These are phyloP conservation scores for Trichoderma sp. DNA, from an alignment of 2,329 filamentous ascomycete genomes.

Conservation along the genomic window DNA sequence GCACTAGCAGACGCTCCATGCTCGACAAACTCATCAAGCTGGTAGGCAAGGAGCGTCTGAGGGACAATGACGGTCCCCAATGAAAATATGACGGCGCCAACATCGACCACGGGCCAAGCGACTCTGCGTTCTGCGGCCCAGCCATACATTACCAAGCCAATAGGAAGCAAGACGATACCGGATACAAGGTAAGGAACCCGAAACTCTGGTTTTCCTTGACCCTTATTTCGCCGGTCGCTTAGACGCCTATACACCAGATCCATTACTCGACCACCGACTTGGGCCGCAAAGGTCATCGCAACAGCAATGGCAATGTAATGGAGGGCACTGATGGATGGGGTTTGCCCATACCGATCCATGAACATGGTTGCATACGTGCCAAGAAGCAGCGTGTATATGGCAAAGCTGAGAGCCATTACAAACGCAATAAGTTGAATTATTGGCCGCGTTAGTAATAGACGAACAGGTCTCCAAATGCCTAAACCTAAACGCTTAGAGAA, in stretches of 20 bases:
- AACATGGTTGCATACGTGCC: slow-evolving; percentile 53
- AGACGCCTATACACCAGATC: not conserved
- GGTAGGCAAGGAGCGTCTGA: slow-evolving; percentile 54
- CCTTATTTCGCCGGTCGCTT: not conserved
- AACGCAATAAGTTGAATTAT: slow-evolving; percentile 47
- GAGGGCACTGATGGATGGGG: slow-evolving; percentile 43
- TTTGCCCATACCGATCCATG: slow-evolving; percentile 45
- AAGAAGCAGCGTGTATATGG: slow-evolving; percentile 51
- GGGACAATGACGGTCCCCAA: slow-evolving; percentile 53
- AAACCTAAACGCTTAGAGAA: not conserved
- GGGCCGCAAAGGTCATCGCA: not conserved
- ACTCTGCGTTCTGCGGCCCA: slow-evolving; percentile 48
- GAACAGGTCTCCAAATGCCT: not conserved
- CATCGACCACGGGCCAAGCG: slow-evolving; percentile 58
- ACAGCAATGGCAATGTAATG: slow-evolving; percentile 50
- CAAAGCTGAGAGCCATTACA: slow-evolving; percentile 48
- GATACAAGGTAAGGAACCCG: not conserved
- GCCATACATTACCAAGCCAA: slow-evolving; percentile 42
- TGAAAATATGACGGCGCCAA: slow-evolving; percentile 54
- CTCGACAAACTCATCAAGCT: slow-evolving; percentile 48
- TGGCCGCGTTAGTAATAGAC: slow-evolving; percentile 31
- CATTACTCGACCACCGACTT: not conserved
- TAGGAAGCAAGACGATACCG: slow-evolving; percentile 37
- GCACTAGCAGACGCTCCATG: slow-evolving; percentile 43
- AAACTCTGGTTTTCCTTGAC: not conserved